Conservation (phyloP, 2,329 filamentous ascomycete genomes). For the Penicillium sp. region DNA sequence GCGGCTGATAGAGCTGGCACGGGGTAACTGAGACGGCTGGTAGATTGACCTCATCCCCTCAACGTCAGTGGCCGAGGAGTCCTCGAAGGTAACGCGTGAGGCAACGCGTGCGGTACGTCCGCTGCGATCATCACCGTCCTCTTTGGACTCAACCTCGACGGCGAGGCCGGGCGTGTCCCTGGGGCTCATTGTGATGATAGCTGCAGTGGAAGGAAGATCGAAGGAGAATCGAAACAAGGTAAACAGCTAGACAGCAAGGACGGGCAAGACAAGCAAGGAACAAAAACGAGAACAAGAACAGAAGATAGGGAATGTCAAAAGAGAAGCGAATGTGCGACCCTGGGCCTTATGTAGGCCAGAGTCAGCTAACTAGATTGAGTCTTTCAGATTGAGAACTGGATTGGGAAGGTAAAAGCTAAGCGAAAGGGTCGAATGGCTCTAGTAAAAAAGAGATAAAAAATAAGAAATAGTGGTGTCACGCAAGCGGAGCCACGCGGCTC, state of each 20-base stretch:
- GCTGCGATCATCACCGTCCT: slow-evolving; percentile 12
- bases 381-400: slow-evolving; percentile 5
- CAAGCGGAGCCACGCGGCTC: slow-evolving; percentile 14
- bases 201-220: slow-evolving; percentile 1
- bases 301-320: neutral
- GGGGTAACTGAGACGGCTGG: slow-evolving; percentile 13
- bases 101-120: slow-evolving; percentile 16
- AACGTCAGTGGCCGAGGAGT: slow-evolving; percentile 5
- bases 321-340: neutral
- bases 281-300: neutral
- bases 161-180: slow-evolving; percentile 8
- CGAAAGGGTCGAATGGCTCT: neutral
- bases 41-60: slow-evolving; percentile 19
- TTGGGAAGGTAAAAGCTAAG: slow-evolving; percentile 5
- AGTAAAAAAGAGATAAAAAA: slow-evolving; percentile 1
- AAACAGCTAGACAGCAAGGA: slow-evolving; percentile 11
- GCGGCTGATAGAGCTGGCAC: slow-evolving; percentile 19
- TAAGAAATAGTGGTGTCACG: slow-evolving; percentile 1
- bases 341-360: slow-evolving; percentile 9
- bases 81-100: slow-evolving; percentile 23
- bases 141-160: slow-evolving; percentile 9
- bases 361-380: slow-evolving; percentile 4
- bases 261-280: neutral
- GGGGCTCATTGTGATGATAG: slow-evolving; percentile 10
- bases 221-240: neutral